A percentile compares a stretch with the other conserved stretches of the same genome.
Evolutionary conservation across 2,329 filamentous ascomycete species (phyloP).

Genomic region (Colletotrichum godetiae): DNA sequence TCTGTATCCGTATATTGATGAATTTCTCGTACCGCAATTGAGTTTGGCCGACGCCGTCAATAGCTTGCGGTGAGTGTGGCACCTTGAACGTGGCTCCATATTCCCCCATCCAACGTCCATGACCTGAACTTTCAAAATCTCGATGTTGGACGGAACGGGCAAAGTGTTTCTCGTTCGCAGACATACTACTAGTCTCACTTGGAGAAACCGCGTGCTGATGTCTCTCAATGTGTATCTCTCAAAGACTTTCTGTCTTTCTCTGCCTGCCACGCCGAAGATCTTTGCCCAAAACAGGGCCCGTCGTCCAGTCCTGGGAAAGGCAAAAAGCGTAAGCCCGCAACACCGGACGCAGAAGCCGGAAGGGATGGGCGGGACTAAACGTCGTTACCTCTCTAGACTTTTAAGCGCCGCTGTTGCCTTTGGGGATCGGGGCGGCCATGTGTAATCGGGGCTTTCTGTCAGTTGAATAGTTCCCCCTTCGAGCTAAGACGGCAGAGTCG

Average conservation of each 20-base stretch:
- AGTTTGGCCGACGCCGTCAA: background rate
- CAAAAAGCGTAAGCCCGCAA: background rate
- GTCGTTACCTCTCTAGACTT: background rate
- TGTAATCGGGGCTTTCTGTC: constrained; percentile 11
- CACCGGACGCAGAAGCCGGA: constrained; percentile 15
- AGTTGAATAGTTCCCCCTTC: background rate
- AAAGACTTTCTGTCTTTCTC: background rate
- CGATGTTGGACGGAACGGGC: constrained; percentile 16
- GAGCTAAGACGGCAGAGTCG: constrained; percentile 14
- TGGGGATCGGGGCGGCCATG: constrained; percentile 17
- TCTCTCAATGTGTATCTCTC: background rate
- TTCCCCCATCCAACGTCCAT: background rate
- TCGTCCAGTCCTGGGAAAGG: background rate
- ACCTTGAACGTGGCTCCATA: background rate
- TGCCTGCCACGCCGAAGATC: constrained; percentile 10
- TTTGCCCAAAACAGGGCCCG: constrained; percentile 12
- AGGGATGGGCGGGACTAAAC: background rate
- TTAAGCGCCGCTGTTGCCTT: background rate
- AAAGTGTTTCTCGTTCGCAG: background rate
- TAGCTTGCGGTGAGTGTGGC: background rate
- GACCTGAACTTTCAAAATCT: background rate
- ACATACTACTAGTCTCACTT: background rate
- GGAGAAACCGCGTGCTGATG: constrained; percentile 11
- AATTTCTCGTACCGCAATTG: background rate
- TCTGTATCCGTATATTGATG: background rate